Base-by-base conservation (phyloP, 2,329 filamentous ascomycete genomes). In the Hypoxylon sp. region DNA sequence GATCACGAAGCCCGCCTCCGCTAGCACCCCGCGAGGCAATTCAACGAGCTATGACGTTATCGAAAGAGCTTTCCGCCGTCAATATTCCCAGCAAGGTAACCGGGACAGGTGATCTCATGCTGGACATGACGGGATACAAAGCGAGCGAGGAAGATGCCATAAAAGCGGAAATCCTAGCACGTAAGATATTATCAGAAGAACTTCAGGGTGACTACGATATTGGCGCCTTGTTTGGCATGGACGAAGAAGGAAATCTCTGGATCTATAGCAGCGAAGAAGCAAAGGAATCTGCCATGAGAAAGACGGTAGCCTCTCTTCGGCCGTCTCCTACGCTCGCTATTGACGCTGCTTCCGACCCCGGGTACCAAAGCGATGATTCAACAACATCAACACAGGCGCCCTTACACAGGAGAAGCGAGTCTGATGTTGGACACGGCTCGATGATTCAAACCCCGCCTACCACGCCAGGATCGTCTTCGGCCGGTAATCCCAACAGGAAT, bases 251-350 rank as follows among this genome's bases (percentile, higher is more conserved):
- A 5, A 99, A 99, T 65, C 79, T 99, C n/a, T 97, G 94, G 93
- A 97, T 99, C 61, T 99, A 99, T 75, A 94, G 91, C 73, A 97
- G 92, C 64, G 92, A 97, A 70, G 92, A 96, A 67, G 91, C 94
- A 16, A 97, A 97, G 67, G 88, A 94, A 64, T 88, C 89, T 5
- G 93, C 93, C 21, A 87, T 87, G 75, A 86, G 88, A 68, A 81
- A 75, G 62, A 81, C 80, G 54, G 79, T 82, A 47, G 73, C 77
- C 5, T 74, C 78, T 7, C 67, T 81, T 36, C 73, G 75, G 12
- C 70, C 74, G 7, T 69, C 74, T 11, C 70, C 73, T 9, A 76
- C 84, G 26, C 75, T 83, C 13, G 82, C 83, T 12, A 82, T 85
- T n/a, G 92, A 97, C 71, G 90, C 91, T 21, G 81, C 87, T 5